phyloP scores from a whole-genome alignment of 2,329 filamentous ascomycete species.

The Acrocalymma vagum region DNA sequence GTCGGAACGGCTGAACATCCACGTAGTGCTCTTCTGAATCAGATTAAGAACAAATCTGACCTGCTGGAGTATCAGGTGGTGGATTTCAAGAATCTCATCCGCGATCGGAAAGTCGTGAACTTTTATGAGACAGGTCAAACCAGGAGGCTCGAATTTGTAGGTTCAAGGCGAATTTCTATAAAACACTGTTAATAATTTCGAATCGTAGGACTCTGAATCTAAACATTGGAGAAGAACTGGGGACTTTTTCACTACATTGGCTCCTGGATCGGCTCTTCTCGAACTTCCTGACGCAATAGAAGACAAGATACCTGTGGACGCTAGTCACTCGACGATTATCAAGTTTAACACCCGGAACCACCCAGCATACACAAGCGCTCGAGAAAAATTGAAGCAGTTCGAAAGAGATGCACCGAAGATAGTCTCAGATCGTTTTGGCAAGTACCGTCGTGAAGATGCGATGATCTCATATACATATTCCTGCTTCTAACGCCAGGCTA shows the following conservation, averaged over 20 bases:
- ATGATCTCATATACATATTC: too few relatives aligned
- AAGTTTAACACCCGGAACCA: too few relatives aligned
- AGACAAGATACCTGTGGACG: slow-evolving; percentile 22
- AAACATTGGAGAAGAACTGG: slow-evolving; percentile 13
- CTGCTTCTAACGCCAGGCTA: too few relatives aligned
- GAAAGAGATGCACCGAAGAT: too few relatives aligned
- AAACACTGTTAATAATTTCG: too few relatives aligned
- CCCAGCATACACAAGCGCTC: too few relatives aligned
- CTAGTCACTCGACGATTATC: slow-evolving; percentile 30
- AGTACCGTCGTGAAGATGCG: too few relatives aligned
- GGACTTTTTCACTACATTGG: slow-evolving; percentile 8
- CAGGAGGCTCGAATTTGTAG: slow-evolving; percentile 21
- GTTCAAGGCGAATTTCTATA: too few relatives aligned
- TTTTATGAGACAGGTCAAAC: slow-evolving; percentile 39
- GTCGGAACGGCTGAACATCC: slow-evolving; percentile 3
- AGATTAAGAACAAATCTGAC: slow-evolving; percentile 8
- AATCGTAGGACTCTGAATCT: slow-evolving; percentile 5
- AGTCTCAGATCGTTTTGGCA: too few relatives aligned
- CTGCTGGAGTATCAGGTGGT: slow-evolving; percentile 24
- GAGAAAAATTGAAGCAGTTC: too few relatives aligned
- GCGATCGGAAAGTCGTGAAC: slow-evolving; percentile 36
- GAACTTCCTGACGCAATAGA: slow-evolving; percentile 26
- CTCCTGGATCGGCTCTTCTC: slow-evolving; percentile 10
- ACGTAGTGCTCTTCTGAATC: slow-evolving; percentile 6
- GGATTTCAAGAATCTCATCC: slow-evolving; percentile 36